Evolutionary conservation across 257 asterid genomes (phyloP).

Genomic region (Jacaranda copaia): DNA sequence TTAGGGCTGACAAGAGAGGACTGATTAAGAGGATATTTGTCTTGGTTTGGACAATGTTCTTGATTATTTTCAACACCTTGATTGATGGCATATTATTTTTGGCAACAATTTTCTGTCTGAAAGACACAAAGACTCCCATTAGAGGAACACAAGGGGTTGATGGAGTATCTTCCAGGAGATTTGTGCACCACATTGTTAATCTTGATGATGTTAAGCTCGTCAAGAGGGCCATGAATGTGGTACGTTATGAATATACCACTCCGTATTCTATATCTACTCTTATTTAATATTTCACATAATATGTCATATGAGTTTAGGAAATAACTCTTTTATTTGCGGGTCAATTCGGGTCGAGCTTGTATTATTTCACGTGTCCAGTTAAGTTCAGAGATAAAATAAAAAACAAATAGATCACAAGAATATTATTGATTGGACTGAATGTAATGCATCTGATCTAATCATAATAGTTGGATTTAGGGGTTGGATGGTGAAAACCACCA

Average conservation of each 20-base stretch:
- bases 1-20: not conserved
- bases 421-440: too few species aligned
- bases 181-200: constrained; percentile 43
- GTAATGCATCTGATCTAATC: too few species aligned
- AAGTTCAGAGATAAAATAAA: too few species aligned
- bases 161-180: constrained; percentile 22
- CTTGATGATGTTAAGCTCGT: constrained; percentile 57
- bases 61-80: constrained; percentile 35
- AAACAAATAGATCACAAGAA: too few species aligned
- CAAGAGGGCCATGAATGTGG: constrained; percentile 54
- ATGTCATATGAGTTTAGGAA: too few species aligned
- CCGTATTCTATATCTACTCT: not conserved
- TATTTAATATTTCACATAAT: too few species aligned
- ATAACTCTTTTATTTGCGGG: too few species aligned
- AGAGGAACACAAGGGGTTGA: constrained; percentile 36
- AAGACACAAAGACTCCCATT: constrained; percentile 48
- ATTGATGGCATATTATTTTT: constrained; percentile 33
- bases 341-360: too few species aligned
- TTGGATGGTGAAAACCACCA: too few species aligned
- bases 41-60: constrained; percentile 31
- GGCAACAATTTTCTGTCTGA: constrained; percentile 39
- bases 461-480: too few species aligned
- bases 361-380: too few species aligned
- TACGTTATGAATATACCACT: constrained; percentile 6
- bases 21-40: constrained; percentile 1